Percentiles rank a stretch among this genome's conserved stretches.
These are phyloP conservation scores for Pterulicium gracile DNA, from an alignment of 1,284 basidiomycete species.

Conservation along the genomic window DNA sequence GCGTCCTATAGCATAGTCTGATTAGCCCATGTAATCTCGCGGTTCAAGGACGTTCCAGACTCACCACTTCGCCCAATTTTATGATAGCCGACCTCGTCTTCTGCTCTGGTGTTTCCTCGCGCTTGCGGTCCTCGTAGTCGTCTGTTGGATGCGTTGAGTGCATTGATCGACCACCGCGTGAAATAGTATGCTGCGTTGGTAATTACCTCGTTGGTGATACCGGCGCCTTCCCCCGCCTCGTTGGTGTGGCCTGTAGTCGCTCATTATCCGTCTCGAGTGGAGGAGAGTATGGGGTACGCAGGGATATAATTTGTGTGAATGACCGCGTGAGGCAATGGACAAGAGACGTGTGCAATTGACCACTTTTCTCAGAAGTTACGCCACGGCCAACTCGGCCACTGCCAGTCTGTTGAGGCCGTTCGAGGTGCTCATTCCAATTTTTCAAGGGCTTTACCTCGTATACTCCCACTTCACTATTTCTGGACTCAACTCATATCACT, in stretches of 20 bases:
- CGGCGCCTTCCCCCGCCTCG: slow-evolving; percentile 1
- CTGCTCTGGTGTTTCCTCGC: slow-evolving; percentile 67
- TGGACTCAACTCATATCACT: no score
- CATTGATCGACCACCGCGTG: background rate
- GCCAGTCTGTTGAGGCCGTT: no score
- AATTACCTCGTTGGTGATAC: background rate
- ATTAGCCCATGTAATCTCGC: slow-evolving; percentile 5
- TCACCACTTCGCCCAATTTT: slow-evolving; percentile 76
- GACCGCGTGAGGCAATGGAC: no score
- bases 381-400: no score
- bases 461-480: no score
- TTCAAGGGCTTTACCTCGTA: no score
- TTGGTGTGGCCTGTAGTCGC: background rate
- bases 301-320: no score
- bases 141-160: slow-evolving; percentile 28
- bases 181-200: background rate
- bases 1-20: slow-evolving; percentile 42
- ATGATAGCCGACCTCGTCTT: slow-evolving; percentile 61
- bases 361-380: no score
- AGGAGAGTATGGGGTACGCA: no score
- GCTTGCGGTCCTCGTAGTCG: slow-evolving; percentile 53
- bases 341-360: no score
- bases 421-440: no score
- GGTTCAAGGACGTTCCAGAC: slow-evolving; percentile 17
- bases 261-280: no score